Evolutionary conservation across 2,329 filamentous ascomycete species (phyloP), one percentile per base, ranked within the genome.

Genomic region (Leptographium lundbergii): DNA sequence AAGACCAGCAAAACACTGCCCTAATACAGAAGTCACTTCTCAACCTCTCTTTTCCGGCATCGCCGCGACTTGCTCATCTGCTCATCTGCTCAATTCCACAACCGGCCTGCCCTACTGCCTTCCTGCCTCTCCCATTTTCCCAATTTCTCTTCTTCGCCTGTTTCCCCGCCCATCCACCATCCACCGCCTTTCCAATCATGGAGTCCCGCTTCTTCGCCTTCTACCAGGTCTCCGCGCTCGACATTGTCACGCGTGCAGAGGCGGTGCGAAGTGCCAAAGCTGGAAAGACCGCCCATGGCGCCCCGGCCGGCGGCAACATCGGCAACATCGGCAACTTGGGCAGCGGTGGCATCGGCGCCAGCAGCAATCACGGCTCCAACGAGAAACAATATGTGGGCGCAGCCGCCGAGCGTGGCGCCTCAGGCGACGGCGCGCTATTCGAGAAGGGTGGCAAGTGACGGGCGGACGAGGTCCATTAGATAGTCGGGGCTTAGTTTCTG

Each of bases 201-300:
- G 59, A 61, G 48, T 61, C 59, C 4, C 54, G 48, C 25, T 58
- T 56, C 36, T 48, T 56, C n/a, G 59, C n/a, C 19, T 58, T 58
- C 36, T 58, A 61, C 53, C 59, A 61, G 32, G 48, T 53, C 36
- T 24, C 54, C 6, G 59, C 53, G n/a, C 52, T 53, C 9, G 59
- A 58, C 48, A 50, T 58, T 14, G 59, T 56, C 45, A 7, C 24
- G 19, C 56, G 56, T 3, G 50, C 59, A 1, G 55, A 50, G n/a
- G 36, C 51, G 9, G 50, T 19, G 4, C 45, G 27, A 13, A 19
- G 24, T 4, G 29, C n/a, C 17, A 45, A 45, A 45, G 45, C 45
- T 17, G 19, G 11, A 4, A 9, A 24, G n/a, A 22, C 27, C 2
- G 24, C 17, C 27, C 47, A 34, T 14, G 25, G 24, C 6, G 42